These are phyloP conservation scores for Syzygium aromaticum DNA, from an alignment of 345 rosid species.

Conservation along the genomic window DNA sequence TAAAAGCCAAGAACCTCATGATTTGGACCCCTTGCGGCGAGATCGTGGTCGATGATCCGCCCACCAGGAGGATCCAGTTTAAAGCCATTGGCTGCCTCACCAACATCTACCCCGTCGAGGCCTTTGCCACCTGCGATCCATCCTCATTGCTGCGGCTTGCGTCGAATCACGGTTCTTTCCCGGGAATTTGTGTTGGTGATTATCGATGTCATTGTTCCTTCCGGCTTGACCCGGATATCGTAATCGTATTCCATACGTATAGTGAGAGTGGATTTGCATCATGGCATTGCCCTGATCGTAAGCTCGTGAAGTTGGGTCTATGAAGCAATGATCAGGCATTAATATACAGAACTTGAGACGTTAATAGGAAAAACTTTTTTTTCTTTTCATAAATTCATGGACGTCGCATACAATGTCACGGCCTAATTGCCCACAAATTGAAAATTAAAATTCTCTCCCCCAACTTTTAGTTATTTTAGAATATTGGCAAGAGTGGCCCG, in stretches of 20 bases:
- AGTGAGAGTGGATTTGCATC: background rate
- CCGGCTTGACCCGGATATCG: background rate
- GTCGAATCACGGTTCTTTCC: background rate
- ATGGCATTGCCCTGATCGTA: background rate
- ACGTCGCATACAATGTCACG: background rate
- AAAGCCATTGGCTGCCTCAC: background rate
- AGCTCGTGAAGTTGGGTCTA: background rate
- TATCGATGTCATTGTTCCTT: background rate
- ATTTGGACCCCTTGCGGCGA: background rate
- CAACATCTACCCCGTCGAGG: background rate
- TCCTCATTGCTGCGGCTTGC: background rate
- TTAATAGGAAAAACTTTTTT: background rate
- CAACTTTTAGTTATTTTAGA: background rate
- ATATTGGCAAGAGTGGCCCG: background rate
- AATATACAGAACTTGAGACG: background rate
- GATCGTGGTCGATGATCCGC: background rate
- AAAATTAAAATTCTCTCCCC: background rate
- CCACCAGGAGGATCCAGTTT: constrained; percentile 4
- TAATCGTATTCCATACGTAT: no score
- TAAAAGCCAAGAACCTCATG: constrained; percentile 3
- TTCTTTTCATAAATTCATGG: background rate
- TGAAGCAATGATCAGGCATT: background rate
- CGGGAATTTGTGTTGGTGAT: background rate
- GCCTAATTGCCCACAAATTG: background rate
- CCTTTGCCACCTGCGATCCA: background rate